Evolutionary conservation across 148 eudicot species (phyloP).

Genomic region (Cornus suecica): DNA sequence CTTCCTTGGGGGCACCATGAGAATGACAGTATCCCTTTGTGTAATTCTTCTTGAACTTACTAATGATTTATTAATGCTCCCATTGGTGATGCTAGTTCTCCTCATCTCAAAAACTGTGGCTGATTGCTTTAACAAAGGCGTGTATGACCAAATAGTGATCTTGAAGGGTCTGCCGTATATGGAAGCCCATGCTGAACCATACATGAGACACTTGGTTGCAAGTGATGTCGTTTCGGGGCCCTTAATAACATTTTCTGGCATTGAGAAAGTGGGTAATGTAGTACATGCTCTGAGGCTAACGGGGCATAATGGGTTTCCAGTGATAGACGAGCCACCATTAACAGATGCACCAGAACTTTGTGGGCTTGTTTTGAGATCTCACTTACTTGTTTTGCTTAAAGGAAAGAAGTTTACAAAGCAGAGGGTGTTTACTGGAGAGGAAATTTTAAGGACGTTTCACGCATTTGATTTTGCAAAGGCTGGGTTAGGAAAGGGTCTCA

Average conservation of each 20-base stretch:
- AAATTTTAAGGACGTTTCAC: slow-evolving; percentile 31
- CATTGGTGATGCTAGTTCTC: slow-evolving; percentile 67
- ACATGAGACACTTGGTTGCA: slow-evolving; percentile 64
- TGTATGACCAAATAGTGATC: slow-evolving; percentile 73
- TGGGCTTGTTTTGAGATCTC: slow-evolving; percentile 72
- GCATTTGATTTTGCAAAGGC: slow-evolving; percentile 76
- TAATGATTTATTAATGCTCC: slow-evolving; percentile 66
- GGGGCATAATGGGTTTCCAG: slow-evolving; percentile 71
- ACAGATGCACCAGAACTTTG: slow-evolving; percentile 55
- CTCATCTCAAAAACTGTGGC: slow-evolving; percentile 80
- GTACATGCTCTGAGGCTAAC: slow-evolving; percentile 43
- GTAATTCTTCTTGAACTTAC: slow-evolving; percentile 79
- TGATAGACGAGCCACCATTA: slow-evolving; percentile 69
- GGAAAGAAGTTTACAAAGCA: slow-evolving; percentile 52
- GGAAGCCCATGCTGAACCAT: slow-evolving; percentile 76
- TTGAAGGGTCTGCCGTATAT: slow-evolving; percentile 77
- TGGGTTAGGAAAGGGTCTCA: slow-evolving; percentile 67
- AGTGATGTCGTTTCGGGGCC: slow-evolving; percentile 73
- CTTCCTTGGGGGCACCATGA: slow-evolving; percentile 87
- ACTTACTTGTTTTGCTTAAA: slow-evolving; percentile 62
- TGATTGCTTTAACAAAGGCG: slow-evolving; percentile 69
- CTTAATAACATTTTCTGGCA: slow-evolving; percentile 44
- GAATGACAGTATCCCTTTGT: slow-evolving; percentile 86
- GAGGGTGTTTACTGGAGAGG: slow-evolving; percentile 27
- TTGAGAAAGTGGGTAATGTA: slow-evolving; percentile 62